These are phyloP conservation scores for Chamaecyparis obtusa DNA, from an alignment of 75 land plant species.

Conservation along the genomic window DNA sequence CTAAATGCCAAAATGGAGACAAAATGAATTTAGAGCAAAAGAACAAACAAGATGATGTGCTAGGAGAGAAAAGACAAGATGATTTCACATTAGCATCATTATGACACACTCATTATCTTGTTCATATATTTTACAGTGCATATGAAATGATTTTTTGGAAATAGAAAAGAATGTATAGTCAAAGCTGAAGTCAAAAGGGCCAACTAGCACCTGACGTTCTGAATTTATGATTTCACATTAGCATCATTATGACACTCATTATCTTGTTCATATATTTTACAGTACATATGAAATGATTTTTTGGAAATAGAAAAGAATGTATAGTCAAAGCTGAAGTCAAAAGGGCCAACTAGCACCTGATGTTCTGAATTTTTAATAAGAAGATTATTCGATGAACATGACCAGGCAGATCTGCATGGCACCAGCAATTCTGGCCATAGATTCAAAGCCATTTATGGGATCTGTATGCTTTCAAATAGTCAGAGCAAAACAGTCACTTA, in stretches of 20 bases:
- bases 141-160: background rate
- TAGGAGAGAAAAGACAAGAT: background rate
- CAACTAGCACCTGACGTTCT: background rate
- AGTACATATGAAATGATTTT: background rate
- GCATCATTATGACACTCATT: background rate
- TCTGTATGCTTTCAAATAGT: background rate
- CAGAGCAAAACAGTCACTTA: background rate
- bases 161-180: background rate
- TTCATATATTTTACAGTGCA: background rate
- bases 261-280: background rate
- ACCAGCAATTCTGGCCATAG: background rate
- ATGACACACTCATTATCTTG: background rate
- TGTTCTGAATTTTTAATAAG: background rate
- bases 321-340: background rate
- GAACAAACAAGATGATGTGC: too few relatives aligned
- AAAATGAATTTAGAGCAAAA: too few relatives aligned
- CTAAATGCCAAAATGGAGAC: too few relatives aligned
- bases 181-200: background rate
- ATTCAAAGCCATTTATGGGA: background rate
- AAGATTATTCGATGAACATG: background rate
- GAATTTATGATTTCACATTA: background rate
- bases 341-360: background rate
- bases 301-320: background rate
- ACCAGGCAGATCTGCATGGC: background rate
- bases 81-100: background rate